phyloP scores from a whole-genome alignment of 805 yeast species.

The Lipomyces lipofer region DNA sequence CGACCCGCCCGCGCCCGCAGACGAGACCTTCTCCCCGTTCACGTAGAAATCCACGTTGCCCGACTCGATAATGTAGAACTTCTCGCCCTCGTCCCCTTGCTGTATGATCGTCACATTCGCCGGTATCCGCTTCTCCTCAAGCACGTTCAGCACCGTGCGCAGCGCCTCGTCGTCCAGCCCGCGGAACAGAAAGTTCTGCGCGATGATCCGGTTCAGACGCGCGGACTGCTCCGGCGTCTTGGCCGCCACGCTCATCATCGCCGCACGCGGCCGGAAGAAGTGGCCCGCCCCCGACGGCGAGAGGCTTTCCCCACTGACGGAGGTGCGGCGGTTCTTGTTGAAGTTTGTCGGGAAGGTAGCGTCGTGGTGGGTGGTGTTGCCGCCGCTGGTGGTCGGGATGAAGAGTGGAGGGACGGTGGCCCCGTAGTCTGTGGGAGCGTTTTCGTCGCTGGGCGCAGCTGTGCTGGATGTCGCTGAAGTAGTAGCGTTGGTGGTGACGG shows the following conservation, averaged over 20 bases:
- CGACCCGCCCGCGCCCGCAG: conserved; percentile 82
- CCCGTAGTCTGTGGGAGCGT: conserved; percentile 2
- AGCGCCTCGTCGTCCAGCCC: conserved; percentile 78
- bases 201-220: conserved; percentile 69
- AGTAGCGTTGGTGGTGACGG: not conserved
- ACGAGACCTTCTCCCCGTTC: conserved; percentile 66
- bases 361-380: not conserved
- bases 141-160: conserved; percentile 76
- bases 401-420: conserved; percentile 8
- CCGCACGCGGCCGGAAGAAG: conserved; percentile 45
- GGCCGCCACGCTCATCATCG: too few relatives aligned
- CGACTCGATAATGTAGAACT: conserved; percentile 77
- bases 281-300: conserved; percentile 14
- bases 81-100: conserved; percentile 96
- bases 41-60: conserved; percentile 84
- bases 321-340: conserved; percentile 30
- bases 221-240: conserved; percentile 54
- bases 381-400: not conserved
- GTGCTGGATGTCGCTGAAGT: not conserved
- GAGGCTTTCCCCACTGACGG: conserved; percentile 30
- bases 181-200: conserved; percentile 79
- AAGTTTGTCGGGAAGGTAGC: conserved; percentile 25
- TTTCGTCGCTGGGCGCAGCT: not conserved
- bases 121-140: conserved; percentile 64
- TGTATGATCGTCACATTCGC: conserved; percentile 55